These are phyloP conservation scores for Lojkania enalia DNA, from an alignment of 2,329 filamentous ascomycete species.

Conservation along the genomic window DNA sequence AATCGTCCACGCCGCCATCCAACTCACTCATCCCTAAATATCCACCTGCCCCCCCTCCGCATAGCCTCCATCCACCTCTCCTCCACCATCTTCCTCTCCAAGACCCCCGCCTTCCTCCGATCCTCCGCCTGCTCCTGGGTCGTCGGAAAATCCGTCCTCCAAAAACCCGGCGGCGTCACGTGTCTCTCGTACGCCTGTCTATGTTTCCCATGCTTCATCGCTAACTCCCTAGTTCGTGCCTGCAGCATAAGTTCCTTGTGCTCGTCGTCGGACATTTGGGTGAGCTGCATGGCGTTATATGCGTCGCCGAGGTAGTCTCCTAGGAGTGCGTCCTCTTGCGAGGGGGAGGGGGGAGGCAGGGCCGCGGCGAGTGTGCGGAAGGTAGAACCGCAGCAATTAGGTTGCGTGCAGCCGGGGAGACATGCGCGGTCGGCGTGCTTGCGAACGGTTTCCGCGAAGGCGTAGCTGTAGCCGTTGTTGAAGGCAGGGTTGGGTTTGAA, in stretches of 20 bases:
- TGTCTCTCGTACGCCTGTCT: slow-evolving; percentile 72
- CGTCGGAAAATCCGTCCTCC: slow-evolving; percentile 84
- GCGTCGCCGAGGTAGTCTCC: slow-evolving; percentile 59
- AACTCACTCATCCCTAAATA: slow-evolving; percentile 86
- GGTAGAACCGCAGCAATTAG: slow-evolving; percentile 74
- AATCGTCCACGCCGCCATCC: slow-evolving; percentile 8
- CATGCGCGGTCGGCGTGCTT: slow-evolving; percentile 69
- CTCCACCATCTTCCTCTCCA: slow-evolving; percentile 67
- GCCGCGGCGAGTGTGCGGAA: slow-evolving; percentile 67
- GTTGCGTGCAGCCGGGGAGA: slow-evolving; percentile 72
- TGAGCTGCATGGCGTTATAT: slow-evolving; percentile 41
- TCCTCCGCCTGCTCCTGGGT: slow-evolving; percentile 79
- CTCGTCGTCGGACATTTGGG: slow-evolving; percentile 61
- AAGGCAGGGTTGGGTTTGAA: slow-evolving; percentile 79
- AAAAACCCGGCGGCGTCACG: slow-evolving; percentile 82
- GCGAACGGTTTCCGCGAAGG: slow-evolving; percentile 75
- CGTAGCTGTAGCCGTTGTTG: slow-evolving; percentile 72
- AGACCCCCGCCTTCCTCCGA: slow-evolving; percentile 64
- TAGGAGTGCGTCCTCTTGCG: slow-evolving; percentile 46
- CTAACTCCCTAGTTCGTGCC: slow-evolving; percentile 72
- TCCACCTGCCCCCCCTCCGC: slow-evolving; percentile 73
- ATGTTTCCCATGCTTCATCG: slow-evolving; percentile 77
- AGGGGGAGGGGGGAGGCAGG: slow-evolving; percentile 31
- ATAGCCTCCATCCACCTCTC: slow-evolving; percentile 82
- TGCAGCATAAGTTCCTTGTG: slow-evolving; percentile 70